Conservation (phyloP, 768 basidiomycete genomes). For the Suillus subaureus region DNA sequence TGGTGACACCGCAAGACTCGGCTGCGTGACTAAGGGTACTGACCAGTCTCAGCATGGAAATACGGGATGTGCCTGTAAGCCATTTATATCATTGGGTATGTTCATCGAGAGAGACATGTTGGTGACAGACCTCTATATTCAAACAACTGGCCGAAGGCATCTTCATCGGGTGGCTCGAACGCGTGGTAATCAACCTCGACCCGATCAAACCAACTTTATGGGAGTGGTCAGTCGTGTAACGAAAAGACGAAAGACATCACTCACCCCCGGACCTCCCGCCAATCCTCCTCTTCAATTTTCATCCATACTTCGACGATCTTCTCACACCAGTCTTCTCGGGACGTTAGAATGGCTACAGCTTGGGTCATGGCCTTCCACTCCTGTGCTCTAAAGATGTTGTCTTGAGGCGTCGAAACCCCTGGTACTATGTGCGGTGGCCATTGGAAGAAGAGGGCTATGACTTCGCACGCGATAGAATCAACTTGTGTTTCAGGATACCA, state of each 20-base stretch:
- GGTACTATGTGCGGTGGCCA: conserved; percentile 24
- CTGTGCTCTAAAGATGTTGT: conserved; percentile 17
- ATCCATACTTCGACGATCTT: conserved; percentile 29
- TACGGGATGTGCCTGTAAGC: conserved; percentile 23
- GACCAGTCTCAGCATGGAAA: conserved; percentile 30
- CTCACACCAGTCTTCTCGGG: conserved; percentile 30
- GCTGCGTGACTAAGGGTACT: conserved; percentile 24
- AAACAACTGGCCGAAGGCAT: conserved; percentile 20
- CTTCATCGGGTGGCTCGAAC: conserved; percentile 9
- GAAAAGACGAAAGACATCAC: background rate
- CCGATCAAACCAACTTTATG: conserved; percentile 18
- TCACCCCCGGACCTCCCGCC: conserved; percentile 22
- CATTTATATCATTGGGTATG: background rate
- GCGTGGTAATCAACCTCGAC: conserved; percentile 22
- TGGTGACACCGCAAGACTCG: conserved; percentile 21
- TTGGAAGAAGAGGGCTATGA: conserved; percentile 26
- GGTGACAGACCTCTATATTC: conserved; percentile 21
- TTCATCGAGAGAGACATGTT: background rate
- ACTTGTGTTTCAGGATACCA: conserved; percentile 32
- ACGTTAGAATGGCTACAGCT: conserved; percentile 24
- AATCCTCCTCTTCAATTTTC: conserved; percentile 29
- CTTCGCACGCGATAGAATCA: conserved; percentile 27
- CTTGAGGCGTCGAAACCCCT: conserved; percentile 23
- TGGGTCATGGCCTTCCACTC: conserved; percentile 27
- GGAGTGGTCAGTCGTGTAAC: background rate